A percentile compares a stretch with the other conserved stretches of the same genome.
These are phyloP conservation scores for Arabidopsis arenosa DNA, from an alignment of 345 rosid species.

Conservation along the genomic window DNA sequence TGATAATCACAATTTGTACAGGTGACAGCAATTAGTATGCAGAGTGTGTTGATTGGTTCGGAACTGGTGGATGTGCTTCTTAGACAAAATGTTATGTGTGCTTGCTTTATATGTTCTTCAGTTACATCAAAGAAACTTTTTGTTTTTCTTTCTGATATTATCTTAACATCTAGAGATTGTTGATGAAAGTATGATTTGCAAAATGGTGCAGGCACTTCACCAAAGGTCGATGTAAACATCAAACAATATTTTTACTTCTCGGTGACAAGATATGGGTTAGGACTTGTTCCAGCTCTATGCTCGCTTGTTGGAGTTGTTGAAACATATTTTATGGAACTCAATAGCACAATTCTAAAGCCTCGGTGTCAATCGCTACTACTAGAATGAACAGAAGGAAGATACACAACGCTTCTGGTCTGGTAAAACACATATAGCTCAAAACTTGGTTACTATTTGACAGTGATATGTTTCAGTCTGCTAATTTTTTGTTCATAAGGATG, in stretches of 20 bases:
- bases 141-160: not conserved
- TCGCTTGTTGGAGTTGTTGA: conserved; percentile 69
- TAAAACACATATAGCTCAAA: conserved; percentile 6
- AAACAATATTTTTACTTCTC: conserved; percentile 46
- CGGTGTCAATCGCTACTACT: conserved; percentile 61
- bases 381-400: conserved; percentile 48
- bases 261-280: conserved; percentile 81
- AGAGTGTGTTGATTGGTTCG: conserved; percentile 78
- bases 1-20: conserved; percentile 44
- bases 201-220: conserved; percentile 59
- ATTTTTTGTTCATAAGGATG: conserved; percentile 12
- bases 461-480: not conserved
- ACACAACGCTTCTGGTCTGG: not conserved
- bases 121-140: conserved; percentile 78
- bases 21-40: conserved; percentile 97
- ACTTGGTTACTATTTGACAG: not conserved
- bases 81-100: conserved; percentile 95
- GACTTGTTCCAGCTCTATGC: conserved; percentile 85
- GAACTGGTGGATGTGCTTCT: conserved; percentile 92
- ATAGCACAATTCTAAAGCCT: conserved; percentile 51
- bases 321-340: conserved; percentile 79
- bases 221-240: conserved; percentile 45
- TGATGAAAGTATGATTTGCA: conserved; percentile 19
- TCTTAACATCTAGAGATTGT: not conserved
- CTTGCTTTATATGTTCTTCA: conserved; percentile 80